phyloP scores from a whole-genome alignment of 495 filamentous ascomycete species.

The Trichoderma erinaceum region DNA sequence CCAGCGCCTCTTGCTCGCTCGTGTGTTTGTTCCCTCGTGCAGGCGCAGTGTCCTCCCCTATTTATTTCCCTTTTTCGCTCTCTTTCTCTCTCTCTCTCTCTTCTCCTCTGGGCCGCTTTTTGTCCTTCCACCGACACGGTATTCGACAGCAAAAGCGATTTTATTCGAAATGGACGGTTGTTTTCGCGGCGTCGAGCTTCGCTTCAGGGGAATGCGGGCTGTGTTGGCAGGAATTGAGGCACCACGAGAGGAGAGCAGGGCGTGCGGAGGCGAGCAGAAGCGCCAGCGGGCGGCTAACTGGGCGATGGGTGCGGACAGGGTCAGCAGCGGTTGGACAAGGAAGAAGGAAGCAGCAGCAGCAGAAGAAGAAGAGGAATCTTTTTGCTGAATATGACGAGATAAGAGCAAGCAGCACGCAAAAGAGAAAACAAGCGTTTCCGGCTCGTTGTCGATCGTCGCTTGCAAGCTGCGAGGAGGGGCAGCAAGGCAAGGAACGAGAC shows the following conservation, averaged over 20 bases:
- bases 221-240: neutral
- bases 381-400: neutral
- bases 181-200: neutral
- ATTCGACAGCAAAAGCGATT: neutral
- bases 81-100: neutral
- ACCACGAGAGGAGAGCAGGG: neutral
- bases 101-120: neutral
- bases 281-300: neutral
- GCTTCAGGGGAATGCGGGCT: constrained; percentile 1
- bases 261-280: constrained; percentile 9
- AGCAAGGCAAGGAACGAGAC: constrained; percentile 8
- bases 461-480: constrained; percentile 9
- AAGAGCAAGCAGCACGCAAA: neutral
- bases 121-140: neutral
- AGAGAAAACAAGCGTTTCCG: neutral
- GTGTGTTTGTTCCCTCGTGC: neutral
- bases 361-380: neutral
- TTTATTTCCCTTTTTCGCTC: neutral
- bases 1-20: neutral
- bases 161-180: neutral
- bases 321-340: neutral
- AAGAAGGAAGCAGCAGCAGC: neutral
- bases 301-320: neutral
- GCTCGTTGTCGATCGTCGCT: neutral
- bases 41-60: constrained; percentile 9